These are phyloP conservation scores for Neocallimastix lanati DNA, from an alignment of 192 early-diverging fungal genomes.

Conservation along the genomic window DNA sequence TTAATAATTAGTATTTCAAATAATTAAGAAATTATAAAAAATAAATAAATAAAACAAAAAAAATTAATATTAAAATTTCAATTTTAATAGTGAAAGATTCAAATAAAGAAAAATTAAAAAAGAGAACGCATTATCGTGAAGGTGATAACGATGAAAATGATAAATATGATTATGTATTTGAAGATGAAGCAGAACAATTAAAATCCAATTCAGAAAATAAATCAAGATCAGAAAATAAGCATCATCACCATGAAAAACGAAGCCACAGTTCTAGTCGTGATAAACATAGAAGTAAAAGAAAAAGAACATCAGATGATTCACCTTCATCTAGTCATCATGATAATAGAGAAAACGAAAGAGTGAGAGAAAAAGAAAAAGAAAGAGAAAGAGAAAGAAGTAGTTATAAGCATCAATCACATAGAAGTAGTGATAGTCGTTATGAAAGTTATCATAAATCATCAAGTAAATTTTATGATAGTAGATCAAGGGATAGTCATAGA, in stretches of 20 bases:
- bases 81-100: conserved; percentile 10
- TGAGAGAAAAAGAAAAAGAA: neutral
- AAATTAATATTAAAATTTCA: conserved; percentile 12
- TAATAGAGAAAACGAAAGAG: no score
- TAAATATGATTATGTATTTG: conserved; percentile 10
- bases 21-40: no score
- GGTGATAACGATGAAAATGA: conserved; percentile 9
- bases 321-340: neutral
- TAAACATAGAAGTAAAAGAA: neutral
- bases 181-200: neutral
- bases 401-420: neutral
- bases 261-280: neutral
- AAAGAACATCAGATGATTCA: neutral
- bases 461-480: neutral
- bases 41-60: conserved; percentile 7
- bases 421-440: neutral
- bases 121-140: conserved; percentile 28
- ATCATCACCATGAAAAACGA: neutral
- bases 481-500: neutral
- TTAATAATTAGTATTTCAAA: no score
- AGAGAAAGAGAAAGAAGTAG: neutral
- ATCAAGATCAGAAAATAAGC: neutral
- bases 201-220: neutral
- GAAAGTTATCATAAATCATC: neutral
- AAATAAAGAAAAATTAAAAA: conserved; percentile 22